phyloP scores from a whole-genome alignment of 179 eudicot genomes.

The Pouteria campechiana region DNA sequence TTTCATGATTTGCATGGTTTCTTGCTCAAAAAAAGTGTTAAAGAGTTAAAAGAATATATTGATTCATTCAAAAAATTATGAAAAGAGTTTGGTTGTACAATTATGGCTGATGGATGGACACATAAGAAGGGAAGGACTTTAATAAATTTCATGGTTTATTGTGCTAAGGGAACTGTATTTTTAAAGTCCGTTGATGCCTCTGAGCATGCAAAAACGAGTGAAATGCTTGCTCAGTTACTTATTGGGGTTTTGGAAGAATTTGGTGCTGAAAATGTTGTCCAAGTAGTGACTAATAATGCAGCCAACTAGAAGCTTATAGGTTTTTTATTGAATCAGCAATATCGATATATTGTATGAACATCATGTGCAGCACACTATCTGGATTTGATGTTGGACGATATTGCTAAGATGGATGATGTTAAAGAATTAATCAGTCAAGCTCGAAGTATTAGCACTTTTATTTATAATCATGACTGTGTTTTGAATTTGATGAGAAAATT shows the following conservation, averaged over 20 bases:
- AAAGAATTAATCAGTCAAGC: constrained; percentile 11
- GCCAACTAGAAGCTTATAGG: constrained; percentile 12
- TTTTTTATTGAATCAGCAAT: constrained; percentile 4
- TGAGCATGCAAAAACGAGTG: not conserved
- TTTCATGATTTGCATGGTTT: constrained; percentile 4
- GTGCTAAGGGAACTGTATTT: constrained; percentile 7
- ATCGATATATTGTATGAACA: constrained; percentile 11
- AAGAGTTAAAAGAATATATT: constrained; percentile 3
- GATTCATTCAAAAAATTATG: constrained; percentile 5
- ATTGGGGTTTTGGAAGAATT: constrained; percentile 10
- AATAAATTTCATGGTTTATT: constrained; percentile 7
- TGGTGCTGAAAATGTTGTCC: constrained; percentile 9
- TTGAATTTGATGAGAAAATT: constrained; percentile 11
- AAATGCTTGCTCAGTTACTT: constrained; percentile 8
- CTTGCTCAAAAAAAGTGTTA: constrained; percentile 3
- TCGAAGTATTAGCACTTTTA: constrained; percentile 4
- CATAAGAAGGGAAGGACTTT: constrained; percentile 6
- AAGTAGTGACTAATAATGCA: constrained; percentile 9
- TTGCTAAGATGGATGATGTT: constrained; percentile 10
- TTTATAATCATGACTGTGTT: constrained; percentile 8
- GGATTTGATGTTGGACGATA: constrained; percentile 10
- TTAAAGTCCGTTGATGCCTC: constrained; percentile 10
- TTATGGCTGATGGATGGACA: constrained; percentile 11
- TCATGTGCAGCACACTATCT: constrained; percentile 12
- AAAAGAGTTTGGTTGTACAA: constrained; percentile 8